These are phyloP conservation scores for Ophiocordyceps robertsii DNA, from an alignment of 2,329 filamentous ascomycete species.

Conservation along the genomic window DNA sequence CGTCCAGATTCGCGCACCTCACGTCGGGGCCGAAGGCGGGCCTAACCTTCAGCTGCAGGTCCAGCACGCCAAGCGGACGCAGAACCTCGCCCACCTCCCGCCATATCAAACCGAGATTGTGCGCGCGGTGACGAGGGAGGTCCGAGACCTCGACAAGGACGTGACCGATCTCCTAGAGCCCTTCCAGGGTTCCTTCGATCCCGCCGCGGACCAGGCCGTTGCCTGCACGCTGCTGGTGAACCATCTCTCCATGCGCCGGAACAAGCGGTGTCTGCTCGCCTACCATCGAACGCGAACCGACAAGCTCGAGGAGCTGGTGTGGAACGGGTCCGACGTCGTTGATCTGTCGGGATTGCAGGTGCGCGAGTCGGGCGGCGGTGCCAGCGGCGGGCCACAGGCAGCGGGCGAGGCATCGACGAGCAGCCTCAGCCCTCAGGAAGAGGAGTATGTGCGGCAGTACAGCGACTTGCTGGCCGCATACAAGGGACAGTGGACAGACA, in stretches of 20 bases:
- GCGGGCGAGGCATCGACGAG: constrained; percentile 44
- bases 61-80: constrained; percentile 89
- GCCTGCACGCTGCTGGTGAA: constrained; percentile 86
- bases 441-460: constrained; percentile 89
- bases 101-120: constrained; percentile 89
- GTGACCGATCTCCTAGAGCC: constrained; percentile 66
- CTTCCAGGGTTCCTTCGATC: constrained; percentile 76
- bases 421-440: constrained; percentile 86
- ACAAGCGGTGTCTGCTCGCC: constrained; percentile 88
- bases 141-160: constrained; percentile 84
- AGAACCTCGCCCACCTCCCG: constrained; percentile 72
- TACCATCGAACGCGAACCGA: constrained; percentile 86
- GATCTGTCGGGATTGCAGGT: constrained; percentile 51
- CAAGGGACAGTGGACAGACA: constrained; percentile 97
- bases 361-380: constrained; percentile 20
- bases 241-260: constrained; percentile 86
- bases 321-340: constrained; percentile 74
- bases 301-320: constrained; percentile 86
- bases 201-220: constrained; percentile 65
- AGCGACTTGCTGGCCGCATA: constrained; percentile 87
- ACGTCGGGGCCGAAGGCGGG: neutral
- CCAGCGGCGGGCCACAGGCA: constrained; percentile 14
- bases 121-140: constrained; percentile 76
- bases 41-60: constrained; percentile 41
- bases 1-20: neutral